A percentile compares a stretch with the other conserved stretches of the same genome.
phyloP scores from a whole-genome alignment of 2,329 filamentous ascomycete species.

The Cryphonectria nitschkei region DNA sequence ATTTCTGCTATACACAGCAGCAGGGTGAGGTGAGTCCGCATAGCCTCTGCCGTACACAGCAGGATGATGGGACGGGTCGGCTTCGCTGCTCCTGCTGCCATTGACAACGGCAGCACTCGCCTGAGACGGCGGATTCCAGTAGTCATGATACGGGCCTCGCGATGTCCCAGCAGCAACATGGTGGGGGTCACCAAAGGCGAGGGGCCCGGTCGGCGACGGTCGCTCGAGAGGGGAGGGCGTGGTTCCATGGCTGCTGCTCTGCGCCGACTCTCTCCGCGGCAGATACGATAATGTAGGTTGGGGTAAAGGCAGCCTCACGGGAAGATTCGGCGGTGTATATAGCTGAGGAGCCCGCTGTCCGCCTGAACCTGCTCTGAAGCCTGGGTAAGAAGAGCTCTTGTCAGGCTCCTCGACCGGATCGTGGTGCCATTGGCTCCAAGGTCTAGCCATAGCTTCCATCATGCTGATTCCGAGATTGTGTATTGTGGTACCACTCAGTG shows the following conservation, averaged over 20 bases:
- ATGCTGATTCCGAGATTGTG: conserved; percentile 39
- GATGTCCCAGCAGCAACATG: background rate
- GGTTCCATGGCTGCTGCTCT: conserved; percentile 32
- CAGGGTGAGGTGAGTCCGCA: background rate
- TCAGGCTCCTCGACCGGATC: conserved; percentile 36
- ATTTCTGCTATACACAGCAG: background rate
- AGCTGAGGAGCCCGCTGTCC: conserved; percentile 8
- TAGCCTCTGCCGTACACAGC: background rate
- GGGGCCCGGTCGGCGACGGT: conserved; percentile 27
- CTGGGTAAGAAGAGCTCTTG: conserved; percentile 25
- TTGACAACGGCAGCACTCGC: background rate
- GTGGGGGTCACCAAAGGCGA: conserved; percentile 20
- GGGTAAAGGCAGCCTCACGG: conserved; percentile 2
- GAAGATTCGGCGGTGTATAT: conserved; percentile 13
- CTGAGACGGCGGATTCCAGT: conserved; percentile 1
- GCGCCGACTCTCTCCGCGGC: conserved; percentile 14
- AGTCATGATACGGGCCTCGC: conserved; percentile 11
- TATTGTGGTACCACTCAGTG: conserved; percentile 35
- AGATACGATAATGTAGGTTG: conserved; percentile 10
- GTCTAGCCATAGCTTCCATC: conserved; percentile 43
- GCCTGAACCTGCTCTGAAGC: conserved; percentile 10
- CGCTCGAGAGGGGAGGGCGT: conserved; percentile 32
- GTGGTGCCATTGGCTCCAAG: conserved; percentile 37
- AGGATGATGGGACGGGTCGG: background rate
- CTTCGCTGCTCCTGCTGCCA: conserved; percentile 9